phyloP scores from a whole-genome alignment of 2,329 filamentous ascomycete species.

The Aspergillus pseudoglaucus region DNA sequence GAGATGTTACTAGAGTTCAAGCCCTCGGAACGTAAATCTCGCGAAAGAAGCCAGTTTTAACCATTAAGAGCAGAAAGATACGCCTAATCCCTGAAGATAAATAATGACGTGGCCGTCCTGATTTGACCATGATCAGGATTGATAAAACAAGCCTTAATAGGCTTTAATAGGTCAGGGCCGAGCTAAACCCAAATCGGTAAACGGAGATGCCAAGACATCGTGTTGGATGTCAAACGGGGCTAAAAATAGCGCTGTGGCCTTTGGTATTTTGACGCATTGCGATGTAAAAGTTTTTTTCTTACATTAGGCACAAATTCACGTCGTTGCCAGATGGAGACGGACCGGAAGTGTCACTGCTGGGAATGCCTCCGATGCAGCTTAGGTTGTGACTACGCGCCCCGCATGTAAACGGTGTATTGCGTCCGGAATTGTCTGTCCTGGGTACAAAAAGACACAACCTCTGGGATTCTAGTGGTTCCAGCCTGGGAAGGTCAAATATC shows the following conservation, averaged over 20 bases:
- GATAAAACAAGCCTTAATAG: too few species aligned
- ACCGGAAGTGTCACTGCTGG: slow-evolving; percentile 33
- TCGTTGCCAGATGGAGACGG: neutral
- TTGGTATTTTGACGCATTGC: neutral
- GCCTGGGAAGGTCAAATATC: neutral
- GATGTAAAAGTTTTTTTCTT: neutral
- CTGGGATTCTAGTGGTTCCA: slow-evolving; percentile 6
- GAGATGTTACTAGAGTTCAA: too few species aligned
- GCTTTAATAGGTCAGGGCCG: neutral
- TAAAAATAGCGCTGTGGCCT: neutral
- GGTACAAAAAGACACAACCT: slow-evolving; percentile 35
- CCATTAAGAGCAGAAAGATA: too few species aligned
- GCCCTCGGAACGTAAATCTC: too few species aligned
- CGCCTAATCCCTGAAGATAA: too few species aligned
- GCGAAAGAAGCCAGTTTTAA: too few species aligned
- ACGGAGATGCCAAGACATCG: neutral
- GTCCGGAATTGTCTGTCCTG: slow-evolving; percentile 32
- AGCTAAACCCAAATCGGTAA: neutral
- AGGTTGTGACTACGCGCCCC: slow-evolving; percentile 34
- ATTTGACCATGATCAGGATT: too few species aligned
- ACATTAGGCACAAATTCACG: neutral
- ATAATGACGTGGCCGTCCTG: too few species aligned
- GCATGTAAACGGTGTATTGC: slow-evolving; percentile 33
- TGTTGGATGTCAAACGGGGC: neutral
- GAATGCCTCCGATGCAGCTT: slow-evolving; percentile 37